Conservation (phyloP, 2,329 filamentous ascomycete genomes). For the Pyrenochaeta sp. region DNA sequence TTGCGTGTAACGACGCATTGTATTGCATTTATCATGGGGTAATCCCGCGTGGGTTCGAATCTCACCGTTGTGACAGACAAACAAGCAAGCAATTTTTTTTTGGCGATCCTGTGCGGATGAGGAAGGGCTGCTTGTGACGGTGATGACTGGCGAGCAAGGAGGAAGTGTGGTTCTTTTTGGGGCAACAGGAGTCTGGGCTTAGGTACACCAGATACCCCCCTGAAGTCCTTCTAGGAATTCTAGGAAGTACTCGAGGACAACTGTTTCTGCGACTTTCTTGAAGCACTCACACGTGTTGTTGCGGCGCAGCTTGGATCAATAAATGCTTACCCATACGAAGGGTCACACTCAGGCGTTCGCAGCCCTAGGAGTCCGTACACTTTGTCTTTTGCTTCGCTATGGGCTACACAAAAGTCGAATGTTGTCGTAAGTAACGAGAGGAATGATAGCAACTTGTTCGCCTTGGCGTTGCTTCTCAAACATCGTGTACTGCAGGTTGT, state of each 20-base stretch:
- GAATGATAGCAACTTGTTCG: neutral
- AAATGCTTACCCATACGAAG: neutral
- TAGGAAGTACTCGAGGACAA: neutral
- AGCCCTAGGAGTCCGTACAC: neutral
- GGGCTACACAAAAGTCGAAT: neutral
- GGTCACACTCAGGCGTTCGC: neutral
- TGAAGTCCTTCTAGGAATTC: neutral
- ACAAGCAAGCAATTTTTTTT: too few relatives aligned
- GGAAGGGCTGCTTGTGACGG: neutral
- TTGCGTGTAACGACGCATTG: too few relatives aligned
- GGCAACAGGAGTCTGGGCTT: neutral
- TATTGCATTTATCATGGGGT: too few relatives aligned
- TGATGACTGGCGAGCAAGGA: neutral
- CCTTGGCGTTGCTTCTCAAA: too few relatives aligned
- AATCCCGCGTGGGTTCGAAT: too few relatives aligned
- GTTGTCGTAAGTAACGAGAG: neutral
- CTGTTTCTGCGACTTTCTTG: neutral
- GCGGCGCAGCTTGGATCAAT: neutral
- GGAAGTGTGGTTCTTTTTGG: neutral
- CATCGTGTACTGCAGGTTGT: too few relatives aligned
- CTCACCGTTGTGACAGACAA: too few relatives aligned
- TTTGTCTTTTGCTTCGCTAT: neutral
- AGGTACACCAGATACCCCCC: neutral
- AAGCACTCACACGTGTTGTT: neutral
- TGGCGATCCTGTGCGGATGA: too few relatives aligned